A percentile compares a stretch with the other conserved stretches of the same genome.
Evolutionary conservation across 73 alveolate genomes (phyloP).

Genomic region (Paraurostyla sp.): DNA sequence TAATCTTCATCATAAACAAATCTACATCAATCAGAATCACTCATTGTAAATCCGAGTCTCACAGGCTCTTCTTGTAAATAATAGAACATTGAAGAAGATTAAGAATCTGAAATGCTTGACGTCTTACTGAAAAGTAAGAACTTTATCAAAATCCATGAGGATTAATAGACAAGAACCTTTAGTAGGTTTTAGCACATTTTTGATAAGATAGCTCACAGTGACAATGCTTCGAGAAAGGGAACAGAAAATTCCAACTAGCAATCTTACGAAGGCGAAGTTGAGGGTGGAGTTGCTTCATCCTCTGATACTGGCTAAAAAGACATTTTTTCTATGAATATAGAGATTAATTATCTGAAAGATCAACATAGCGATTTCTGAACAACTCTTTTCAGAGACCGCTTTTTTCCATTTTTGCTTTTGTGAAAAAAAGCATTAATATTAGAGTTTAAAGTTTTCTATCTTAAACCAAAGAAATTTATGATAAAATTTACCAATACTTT

Average conservation of each 20-base stretch:
- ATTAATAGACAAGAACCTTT: neutral
- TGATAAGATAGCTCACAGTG: neutral
- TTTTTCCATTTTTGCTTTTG: neutral
- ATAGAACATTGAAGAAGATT: neutral
- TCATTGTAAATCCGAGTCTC: neutral
- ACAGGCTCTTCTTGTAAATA: neutral
- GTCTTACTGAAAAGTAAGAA: neutral
- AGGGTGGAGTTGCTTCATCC: neutral
- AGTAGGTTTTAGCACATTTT: conserved; percentile 9
- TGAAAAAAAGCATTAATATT: neutral
- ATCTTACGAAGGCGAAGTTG: neutral
- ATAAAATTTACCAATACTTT: neutral
- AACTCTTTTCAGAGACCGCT: neutral
- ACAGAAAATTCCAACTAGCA: neutral
- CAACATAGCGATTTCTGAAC: neutral
- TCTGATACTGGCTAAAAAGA: neutral
- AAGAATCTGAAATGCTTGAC: neutral
- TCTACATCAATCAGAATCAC: neutral
- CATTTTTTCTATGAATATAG: neutral
- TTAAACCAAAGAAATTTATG: conserved; percentile 1
- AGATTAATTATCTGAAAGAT: conserved; percentile 13
- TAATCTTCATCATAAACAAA: neutral
- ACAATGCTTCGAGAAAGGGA: neutral
- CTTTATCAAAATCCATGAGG: neutral
- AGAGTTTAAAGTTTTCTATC: neutral